A percentile compares a stretch with the other conserved stretches of the same genome.
phyloP scores from a whole-genome alignment of 2,329 filamentous ascomycete species.

The Trichoderma oligosporum region DNA sequence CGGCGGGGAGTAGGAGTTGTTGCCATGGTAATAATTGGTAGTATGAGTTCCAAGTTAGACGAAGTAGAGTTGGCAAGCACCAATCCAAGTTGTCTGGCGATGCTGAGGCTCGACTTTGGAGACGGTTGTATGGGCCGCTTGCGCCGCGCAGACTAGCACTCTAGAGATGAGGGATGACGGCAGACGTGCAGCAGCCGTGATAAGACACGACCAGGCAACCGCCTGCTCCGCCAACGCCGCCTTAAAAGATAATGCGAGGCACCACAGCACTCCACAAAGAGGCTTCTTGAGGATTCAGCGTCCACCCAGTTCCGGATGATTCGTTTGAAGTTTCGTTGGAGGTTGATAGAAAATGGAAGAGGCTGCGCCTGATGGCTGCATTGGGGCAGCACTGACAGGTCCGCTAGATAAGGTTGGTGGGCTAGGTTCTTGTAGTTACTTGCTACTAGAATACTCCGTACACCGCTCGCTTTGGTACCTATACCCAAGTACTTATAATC shows the following conservation, averaged over 20 bases:
- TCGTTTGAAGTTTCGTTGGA: constrained; percentile 3
- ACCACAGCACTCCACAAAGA: constrained; percentile 4
- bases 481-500: background rate
- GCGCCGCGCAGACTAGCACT: constrained; percentile 11
- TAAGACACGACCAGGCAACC: constrained; percentile 7
- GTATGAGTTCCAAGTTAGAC: background rate
- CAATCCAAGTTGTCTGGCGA: background rate
- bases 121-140: background rate
- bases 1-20: constrained; percentile 21
- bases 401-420: constrained; percentile 17
- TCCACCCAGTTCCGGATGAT: background rate
- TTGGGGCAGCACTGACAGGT: background rate
- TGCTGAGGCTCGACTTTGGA: background rate
- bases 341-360: background rate
- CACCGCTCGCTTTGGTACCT: constrained; percentile 3
- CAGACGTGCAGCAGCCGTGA: constrained; percentile 6
- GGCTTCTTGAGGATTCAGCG: constrained; percentile 1
- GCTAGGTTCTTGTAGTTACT: background rate
- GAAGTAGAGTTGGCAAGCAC: constrained; percentile 2
- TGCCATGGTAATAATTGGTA: background rate
- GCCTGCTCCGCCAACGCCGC: constrained; percentile 12
- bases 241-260: background rate
- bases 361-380: constrained; percentile 10
- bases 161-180: constrained; percentile 3
- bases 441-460: background rate